Conservation (phyloP, 306 rosid genomes). For the Prunus fruticosa region DNA sequence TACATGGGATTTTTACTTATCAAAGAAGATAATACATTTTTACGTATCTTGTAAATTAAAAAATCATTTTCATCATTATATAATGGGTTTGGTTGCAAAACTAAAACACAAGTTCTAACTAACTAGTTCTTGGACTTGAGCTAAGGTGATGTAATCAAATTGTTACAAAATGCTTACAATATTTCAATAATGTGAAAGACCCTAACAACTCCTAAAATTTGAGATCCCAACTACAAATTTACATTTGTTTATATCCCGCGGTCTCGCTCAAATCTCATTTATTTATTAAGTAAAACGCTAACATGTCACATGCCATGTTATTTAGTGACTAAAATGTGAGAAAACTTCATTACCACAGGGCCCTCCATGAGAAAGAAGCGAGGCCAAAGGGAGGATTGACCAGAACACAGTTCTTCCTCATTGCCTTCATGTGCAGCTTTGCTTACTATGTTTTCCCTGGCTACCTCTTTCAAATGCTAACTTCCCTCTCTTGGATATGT, state of each 20-base stretch:
- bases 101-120: too few species aligned
- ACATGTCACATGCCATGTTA: background rate
- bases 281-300: background rate
- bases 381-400: conserved; percentile 63
- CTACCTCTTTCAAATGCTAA: conserved; percentile 74
- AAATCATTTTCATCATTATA: too few species aligned
- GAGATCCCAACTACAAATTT: too few species aligned
- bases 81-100: too few species aligned
- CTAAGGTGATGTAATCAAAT: too few species aligned
- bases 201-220: too few species aligned
- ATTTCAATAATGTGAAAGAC: too few species aligned
- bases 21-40: too few species aligned
- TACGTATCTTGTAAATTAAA: too few species aligned
- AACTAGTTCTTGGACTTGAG: too few species aligned
- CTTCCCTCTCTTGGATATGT: conserved; percentile 81
- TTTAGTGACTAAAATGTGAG: background rate
- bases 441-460: conserved; percentile 84
- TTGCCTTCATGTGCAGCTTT: conserved; percentile 83
- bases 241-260: background rate
- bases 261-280: background rate
- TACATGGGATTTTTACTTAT: too few species aligned
- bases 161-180: too few species aligned
- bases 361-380: conserved; percentile 73
- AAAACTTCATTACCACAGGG: conserved; percentile 37
- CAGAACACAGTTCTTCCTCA: conserved; percentile 67